A percentile compares a stretch with the other conserved stretches of the same genome.
These are phyloP conservation scores for Mortierella sp. DNA, from an alignment of 371 early-diverging fungal genomes.

Conservation along the genomic window DNA sequence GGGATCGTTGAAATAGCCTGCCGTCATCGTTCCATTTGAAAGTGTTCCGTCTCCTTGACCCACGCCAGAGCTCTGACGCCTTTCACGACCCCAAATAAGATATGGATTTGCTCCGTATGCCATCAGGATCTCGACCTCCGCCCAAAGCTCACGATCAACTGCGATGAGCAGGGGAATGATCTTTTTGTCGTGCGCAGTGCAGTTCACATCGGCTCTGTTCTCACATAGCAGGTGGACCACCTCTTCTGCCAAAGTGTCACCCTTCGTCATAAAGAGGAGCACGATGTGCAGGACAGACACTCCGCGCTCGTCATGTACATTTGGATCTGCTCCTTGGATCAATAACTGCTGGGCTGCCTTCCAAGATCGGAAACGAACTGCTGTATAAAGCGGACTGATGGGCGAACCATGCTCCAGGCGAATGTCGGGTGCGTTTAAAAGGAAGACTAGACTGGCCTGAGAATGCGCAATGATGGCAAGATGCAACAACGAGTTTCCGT, in stretches of 20 bases:
- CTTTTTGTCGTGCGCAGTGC: conserved; percentile 43
- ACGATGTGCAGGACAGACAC: conserved; percentile 48
- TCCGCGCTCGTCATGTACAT: conserved; percentile 52
- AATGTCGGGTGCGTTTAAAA: conserved; percentile 44
- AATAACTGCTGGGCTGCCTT: conserved; percentile 51
- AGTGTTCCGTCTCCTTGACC: conserved; percentile 16
- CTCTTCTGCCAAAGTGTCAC: conserved; percentile 48
- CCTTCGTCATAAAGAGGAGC: conserved; percentile 45
- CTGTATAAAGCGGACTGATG: conserved; percentile 50
- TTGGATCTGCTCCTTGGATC: conserved; percentile 47
- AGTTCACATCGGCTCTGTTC: conserved; percentile 49
- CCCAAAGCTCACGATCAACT: conserved; percentile 52
- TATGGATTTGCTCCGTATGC: conserved; percentile 52
- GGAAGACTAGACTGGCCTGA: conserved; percentile 47
- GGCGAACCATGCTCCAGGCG: conserved; percentile 50
- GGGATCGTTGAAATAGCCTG: conserved; percentile 39
- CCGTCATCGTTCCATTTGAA: conserved; percentile 6
- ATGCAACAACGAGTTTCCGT: conserved; percentile 49
- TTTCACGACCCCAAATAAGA: conserved; percentile 37
- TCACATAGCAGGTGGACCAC: conserved; percentile 52
- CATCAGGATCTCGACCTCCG: conserved; percentile 51
- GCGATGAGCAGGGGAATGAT: conserved; percentile 42
- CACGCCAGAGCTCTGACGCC: conserved; percentile 34
- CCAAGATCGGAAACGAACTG: conserved; percentile 52
- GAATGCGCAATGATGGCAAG: conserved; percentile 48